Evolutionary conservation across 176 grass and related monocot species (phyloP).

Genomic region (maize (Zea mays)): Zm-B73-REFERENCE-NAM-5.0 NC_050103.1:158192501-158193000

Average conservation of each 20-base stretch:
- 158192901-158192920: slow-evolving; percentile 57
- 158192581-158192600: slow-evolving; percentile 5
- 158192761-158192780: neutral
- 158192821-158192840: slow-evolving; percentile 18
- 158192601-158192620: neutral
- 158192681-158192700: neutral
- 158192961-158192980: slow-evolving; percentile 78
- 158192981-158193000: slow-evolving; percentile 76
- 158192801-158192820: neutral
- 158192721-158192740: neutral
- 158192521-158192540: neutral
- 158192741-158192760: neutral
- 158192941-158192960: slow-evolving; percentile 74
- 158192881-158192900: slow-evolving; percentile 27
- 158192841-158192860: slow-evolving; percentile 22
- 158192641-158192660: neutral
- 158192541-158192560: slow-evolving; percentile 3
- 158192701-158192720: neutral
- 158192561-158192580: neutral
- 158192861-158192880: slow-evolving; percentile 6
- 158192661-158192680: slow-evolving; percentile 18
- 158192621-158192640: neutral
- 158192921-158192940: slow-evolving; percentile 72
- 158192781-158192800: neutral
- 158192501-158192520: neutral